Evolutionary conservation across 192 early-diverging fungal genomes (phyloP).

Genomic region (Allomyces macrogynus): DNA sequence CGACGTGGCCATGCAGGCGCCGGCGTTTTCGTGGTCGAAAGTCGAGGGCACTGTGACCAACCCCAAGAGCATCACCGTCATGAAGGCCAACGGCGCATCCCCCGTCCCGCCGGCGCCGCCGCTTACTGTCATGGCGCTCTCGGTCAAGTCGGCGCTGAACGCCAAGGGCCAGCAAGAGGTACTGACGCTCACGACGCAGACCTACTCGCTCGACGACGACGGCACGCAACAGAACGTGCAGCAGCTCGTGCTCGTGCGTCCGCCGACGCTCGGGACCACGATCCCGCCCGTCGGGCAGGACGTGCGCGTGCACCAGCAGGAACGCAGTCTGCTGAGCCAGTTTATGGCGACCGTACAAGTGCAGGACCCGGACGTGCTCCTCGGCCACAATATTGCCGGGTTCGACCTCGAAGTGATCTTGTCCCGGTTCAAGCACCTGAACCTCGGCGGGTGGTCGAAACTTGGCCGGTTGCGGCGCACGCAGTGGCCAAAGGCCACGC

Average conservation of each 20-base stretch:
- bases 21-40: constrained; percentile 75
- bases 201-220: neutral
- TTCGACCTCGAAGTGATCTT: constrained; percentile 84
- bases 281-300: too few relatives aligned
- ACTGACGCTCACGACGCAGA: neutral
- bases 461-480: constrained; percentile 67
- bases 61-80: constrained; percentile 42
- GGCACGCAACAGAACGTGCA: neutral
- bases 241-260: neutral
- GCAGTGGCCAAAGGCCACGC: constrained; percentile 13
- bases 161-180: constrained; percentile 5
- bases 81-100: constrained; percentile 19
- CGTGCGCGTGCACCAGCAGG: neutral
- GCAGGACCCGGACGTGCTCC: constrained; percentile 77
- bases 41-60: constrained; percentile 42
- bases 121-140: constrained; percentile 68
- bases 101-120: constrained; percentile 38
- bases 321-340: constrained; percentile 1
- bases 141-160: constrained; percentile 65
- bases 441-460: constrained; percentile 60
- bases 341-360: constrained; percentile 41
- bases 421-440: constrained; percentile 74
- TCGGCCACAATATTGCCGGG: constrained; percentile 92
- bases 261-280: neutral
- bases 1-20: constrained; percentile 20